Base-by-base conservation (phyloP, 768 basidiomycete species). In the Floccularia luteovirens region DNA sequence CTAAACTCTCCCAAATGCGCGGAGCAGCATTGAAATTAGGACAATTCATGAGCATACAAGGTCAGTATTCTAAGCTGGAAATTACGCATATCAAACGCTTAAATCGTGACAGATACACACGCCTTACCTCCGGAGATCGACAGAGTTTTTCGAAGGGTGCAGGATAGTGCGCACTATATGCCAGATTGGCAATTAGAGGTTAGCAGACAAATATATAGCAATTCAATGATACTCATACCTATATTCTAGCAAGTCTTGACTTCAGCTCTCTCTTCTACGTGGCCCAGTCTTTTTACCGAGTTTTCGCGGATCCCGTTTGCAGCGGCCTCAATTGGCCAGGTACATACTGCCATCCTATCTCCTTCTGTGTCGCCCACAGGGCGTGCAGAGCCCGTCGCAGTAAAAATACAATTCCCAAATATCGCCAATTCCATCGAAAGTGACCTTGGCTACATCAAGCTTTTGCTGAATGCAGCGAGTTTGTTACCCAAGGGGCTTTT, bases 181-280 rank as follows among this genome's bases (percentile, higher is more conserved):
- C 94, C 94, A 0, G 85, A 94, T 49, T 93, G 87, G 86, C 94
- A 99, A 56, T 86, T 97, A 81, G 87, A 93, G 76, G 93, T 90
- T 12, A 14, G 61, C 54, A 13, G 6, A 3, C 4, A 1, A 27
- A 28, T 20, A 4, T 19, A 14, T 21, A 38, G 17, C 27, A 25
- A 20, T 34, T 11, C n/a, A 25, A n/a, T 2, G 19, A 32, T 41
- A 37, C 28, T 45, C 20, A 35, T 30, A 31, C 31, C 43, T 20
- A 43, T 14, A 3, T 28, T 20, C 37, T 20, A 78, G 74, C 52
- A 77, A 85, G 91, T 91, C 22, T 72, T 99, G 62, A 55, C 51
- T 1, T 52, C 66, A n/a, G 75, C 90, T 5, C 70, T 96, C 4
- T 92, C 92, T 2, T 55, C 73, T 0, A 67, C 79, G 19, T 97